Evolutionary conservation across 192 early-diverging fungal species (phyloP), one percentile per base, ranked within the genome.

Genomic region (Coemansia interrupta): DNA sequence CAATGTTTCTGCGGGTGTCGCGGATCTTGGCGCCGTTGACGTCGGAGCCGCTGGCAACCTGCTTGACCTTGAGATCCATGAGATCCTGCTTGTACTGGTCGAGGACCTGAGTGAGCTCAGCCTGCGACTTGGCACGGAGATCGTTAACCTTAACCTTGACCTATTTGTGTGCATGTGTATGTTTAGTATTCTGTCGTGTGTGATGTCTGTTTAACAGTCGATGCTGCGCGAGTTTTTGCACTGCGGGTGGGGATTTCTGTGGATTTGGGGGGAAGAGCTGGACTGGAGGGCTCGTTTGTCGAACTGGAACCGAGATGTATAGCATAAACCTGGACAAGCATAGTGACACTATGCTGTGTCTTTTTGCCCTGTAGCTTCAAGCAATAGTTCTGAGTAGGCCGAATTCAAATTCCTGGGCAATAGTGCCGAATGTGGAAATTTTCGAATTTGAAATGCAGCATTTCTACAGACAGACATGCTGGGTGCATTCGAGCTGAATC

Each of bases 1-100:
- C 95, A 80, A 99, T 87, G 70, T 86, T 84, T 86, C 94, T 95
- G 83, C 94, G 93, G 59, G 91, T 87, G 29, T 88, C 83, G 69
- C 84, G 86, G 64, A 73, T 66, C 87, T 95, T 94, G 78, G 85
- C 70, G 49, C 70, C 58, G 64, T 64, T 69, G 63, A 83, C 78
- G 55, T 80, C 83, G 42, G 86, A 85, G 68, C 87, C 87, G 18
- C 75, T 63, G 63, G 92, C 84, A 61, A 90, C 85, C 90, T 96
- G 93, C 82, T 95, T 90, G 75, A 96, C 93, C 72, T 92, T 90
- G 70, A 97, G 89, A 58, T 84, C 81, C 63, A 91, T 80, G 56
- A 99, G 92, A 81, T 97, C 93, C 72, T 88, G 84, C 88, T 95
- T 96, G 68, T 95, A 87, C 64, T 92, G 89, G 66, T 93, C 93